Evolutionary conservation across 2,329 filamentous ascomycete species (phyloP), one percentile per base, ranked within the genome.

Genomic region (Madurella fahalii): DNA sequence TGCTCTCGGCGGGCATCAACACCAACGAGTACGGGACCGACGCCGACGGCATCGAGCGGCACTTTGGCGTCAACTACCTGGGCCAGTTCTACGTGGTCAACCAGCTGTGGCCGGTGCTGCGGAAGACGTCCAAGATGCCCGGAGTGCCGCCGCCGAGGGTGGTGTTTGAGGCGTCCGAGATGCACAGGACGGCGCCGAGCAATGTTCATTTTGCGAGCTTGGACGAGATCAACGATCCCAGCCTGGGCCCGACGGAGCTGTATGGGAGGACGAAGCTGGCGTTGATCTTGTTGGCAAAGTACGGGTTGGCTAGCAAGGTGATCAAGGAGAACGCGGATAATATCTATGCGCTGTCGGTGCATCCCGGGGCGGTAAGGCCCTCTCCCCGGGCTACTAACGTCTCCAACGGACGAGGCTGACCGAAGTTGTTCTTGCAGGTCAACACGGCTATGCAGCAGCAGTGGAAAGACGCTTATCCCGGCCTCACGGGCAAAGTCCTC

Each of bases 41-140:
- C 15, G 40, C 60, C 0, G 74, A 77, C 47, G 69, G 69, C 0
- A 73, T 76, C 47, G 75, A 77, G 37, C 66, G 71, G 4, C 70
- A 73, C 53, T 77, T 77, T 57, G 69, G 69, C 1, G 72, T 77
- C 4, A 77, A 77, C 49, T 76, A 67, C 54, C 66, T 77, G 1
- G 74, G 73, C 0, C 72, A 77, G 13, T 76, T 71, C 55, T 76
- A 76, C 53, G 71, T 64, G 5, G 60, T 61, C 50, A 76, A 76
- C 52, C 65, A 69, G 41, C 66, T 77, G 0, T 77, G 72, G 64
- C 73, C 74, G 8, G 52, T 75, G 0, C 57, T 77, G 11, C 63
- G 71, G 17, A 72, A 71, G 62, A 77, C 74, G 1, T 68, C 69
- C 5, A 68, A 68, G 46, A 52, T 70, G 41, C 65, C 68, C 2